These are phyloP conservation scores for Lactuca saligna DNA, from an alignment of 129 eudicot genomes.

Conservation along the genomic window DNA sequence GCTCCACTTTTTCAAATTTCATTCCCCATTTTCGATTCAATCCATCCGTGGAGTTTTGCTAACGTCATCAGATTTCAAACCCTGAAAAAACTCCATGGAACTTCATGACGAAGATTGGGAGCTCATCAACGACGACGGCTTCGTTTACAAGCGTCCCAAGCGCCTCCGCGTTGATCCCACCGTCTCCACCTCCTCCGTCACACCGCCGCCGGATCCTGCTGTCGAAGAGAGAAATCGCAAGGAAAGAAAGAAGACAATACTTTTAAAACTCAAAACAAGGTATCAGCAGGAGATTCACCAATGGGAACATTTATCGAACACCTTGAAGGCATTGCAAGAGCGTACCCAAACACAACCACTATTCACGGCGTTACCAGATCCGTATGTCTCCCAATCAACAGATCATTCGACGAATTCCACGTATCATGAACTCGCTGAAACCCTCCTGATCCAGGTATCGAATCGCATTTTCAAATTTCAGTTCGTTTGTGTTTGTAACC, in stretches of 20 bases:
- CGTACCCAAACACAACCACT: slow-evolving; percentile 23
- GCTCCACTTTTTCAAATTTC: slow-evolving; percentile 15
- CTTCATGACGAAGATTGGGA: slow-evolving; percentile 58
- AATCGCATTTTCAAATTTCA: neutral
- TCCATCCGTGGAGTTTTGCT: slow-evolving; percentile 4
- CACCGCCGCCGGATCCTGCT: slow-evolving; percentile 53
- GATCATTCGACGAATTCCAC: slow-evolving; percentile 19
- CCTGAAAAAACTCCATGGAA: slow-evolving; percentile 11
- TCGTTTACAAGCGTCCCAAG: slow-evolving; percentile 61
- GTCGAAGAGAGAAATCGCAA: slow-evolving; percentile 42
- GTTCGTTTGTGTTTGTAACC: neutral
- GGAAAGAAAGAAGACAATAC: slow-evolving; percentile 38
- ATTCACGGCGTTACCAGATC: neutral
- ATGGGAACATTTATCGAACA: slow-evolving; percentile 73
- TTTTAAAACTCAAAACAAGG: slow-evolving; percentile 46
- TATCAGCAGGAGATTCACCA: slow-evolving; percentile 44
- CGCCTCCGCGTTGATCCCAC: slow-evolving; percentile 43
- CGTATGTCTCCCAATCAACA: neutral
- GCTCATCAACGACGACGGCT: slow-evolving; percentile 59
- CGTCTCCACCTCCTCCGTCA: slow-evolving; percentile 35
- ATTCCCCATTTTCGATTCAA: slow-evolving; percentile 7
- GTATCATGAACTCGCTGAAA: slow-evolving; percentile 27
- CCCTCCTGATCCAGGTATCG: slow-evolving; percentile 48
- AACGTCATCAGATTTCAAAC: neutral
- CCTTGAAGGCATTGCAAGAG: slow-evolving; percentile 43